A percentile compares a stretch with the other conserved stretches of the same genome.
Evolutionary conservation across 148 eudicot genomes (phyloP).

Genomic region (Silene latifolia): DNA sequence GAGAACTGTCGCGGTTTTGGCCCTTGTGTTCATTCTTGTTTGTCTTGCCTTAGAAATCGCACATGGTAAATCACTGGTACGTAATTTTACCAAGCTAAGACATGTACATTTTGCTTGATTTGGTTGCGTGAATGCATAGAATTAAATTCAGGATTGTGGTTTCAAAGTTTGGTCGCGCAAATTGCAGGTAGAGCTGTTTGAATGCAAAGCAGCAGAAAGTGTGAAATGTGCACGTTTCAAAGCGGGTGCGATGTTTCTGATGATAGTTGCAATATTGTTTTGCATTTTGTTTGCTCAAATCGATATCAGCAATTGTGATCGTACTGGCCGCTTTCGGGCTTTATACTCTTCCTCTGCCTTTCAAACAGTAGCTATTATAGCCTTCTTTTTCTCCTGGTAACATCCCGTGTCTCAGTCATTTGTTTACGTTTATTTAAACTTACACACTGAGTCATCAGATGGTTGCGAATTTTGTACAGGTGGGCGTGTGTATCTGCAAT

Average conservation of each 20-base stretch:
- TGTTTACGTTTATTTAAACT: no score
- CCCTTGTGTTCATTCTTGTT: no score
- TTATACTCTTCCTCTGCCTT: not conserved
- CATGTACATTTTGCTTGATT: no score
- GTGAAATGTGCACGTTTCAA: not conserved
- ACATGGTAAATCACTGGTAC: no score
- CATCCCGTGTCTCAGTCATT: no score
- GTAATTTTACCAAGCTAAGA: no score
- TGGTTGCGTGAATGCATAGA: no score
- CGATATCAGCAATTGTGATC: not conserved
- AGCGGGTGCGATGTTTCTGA: not conserved
- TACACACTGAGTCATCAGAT: no score
- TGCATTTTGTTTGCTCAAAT: not conserved
- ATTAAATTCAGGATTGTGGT: no score
- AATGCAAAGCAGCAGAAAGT: not conserved
- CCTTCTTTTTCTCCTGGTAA: slow-evolving; percentile 6
- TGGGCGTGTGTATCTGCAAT: not conserved
- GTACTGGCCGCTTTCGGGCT: not conserved
- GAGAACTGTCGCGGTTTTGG: no score
- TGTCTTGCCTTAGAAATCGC: no score
- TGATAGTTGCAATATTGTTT: not conserved
- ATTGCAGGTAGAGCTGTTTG: not conserved
- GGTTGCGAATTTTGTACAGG: not conserved
- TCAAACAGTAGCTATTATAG: not conserved
- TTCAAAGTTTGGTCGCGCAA: no score